These are phyloP conservation scores for Vitis cinerea DNA, from an alignment of 164 flowering plant genomes.

Conservation along the genomic window DNA sequence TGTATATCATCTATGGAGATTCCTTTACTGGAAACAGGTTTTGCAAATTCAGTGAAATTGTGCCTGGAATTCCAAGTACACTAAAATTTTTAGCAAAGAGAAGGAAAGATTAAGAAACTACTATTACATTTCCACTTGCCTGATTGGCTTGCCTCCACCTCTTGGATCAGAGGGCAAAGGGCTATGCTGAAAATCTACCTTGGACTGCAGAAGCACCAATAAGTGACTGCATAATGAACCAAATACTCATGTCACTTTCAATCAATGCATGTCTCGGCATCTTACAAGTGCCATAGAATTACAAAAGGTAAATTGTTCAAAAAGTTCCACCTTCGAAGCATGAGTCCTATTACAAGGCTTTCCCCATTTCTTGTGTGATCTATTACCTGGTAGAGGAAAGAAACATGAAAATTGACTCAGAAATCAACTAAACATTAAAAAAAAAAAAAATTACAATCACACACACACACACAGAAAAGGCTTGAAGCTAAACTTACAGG, in stretches of 20 bases:
- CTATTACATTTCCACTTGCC: conserved; percentile 34
- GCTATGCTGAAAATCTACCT: conserved; percentile 91
- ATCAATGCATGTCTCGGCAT: neutral
- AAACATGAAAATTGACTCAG: neutral
- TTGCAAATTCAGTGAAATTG: conserved; percentile 74
- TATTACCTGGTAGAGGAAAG: conserved; percentile 51
- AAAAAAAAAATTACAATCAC: neutral
- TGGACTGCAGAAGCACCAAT: conserved; percentile 88
- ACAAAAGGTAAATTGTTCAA: neutral
- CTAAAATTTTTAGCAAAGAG: conserved; percentile 7
- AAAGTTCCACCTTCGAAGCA: conserved; percentile 74
- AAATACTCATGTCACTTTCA: conserved; percentile 11
- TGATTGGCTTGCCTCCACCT: conserved; percentile 54
- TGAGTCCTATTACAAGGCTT: conserved; percentile 79
- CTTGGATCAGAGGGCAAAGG: conserved; percentile 67
- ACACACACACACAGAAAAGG: neutral
- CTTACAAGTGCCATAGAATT: neutral
- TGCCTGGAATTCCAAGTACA: conserved; percentile 49
- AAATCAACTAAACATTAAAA: neutral
- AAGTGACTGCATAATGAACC: conserved; percentile 64
- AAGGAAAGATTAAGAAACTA: neutral
- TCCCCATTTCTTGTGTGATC: conserved; percentile 81
- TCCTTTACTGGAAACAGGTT: conserved; percentile 95
- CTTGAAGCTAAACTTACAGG: conserved; percentile 58
- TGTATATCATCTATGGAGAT: conserved; percentile 74